Evolutionary conservation across 805 yeast species (phyloP), one percentile per base, ranked within the genome.

Genomic region (Starmerella sp.): DNA sequence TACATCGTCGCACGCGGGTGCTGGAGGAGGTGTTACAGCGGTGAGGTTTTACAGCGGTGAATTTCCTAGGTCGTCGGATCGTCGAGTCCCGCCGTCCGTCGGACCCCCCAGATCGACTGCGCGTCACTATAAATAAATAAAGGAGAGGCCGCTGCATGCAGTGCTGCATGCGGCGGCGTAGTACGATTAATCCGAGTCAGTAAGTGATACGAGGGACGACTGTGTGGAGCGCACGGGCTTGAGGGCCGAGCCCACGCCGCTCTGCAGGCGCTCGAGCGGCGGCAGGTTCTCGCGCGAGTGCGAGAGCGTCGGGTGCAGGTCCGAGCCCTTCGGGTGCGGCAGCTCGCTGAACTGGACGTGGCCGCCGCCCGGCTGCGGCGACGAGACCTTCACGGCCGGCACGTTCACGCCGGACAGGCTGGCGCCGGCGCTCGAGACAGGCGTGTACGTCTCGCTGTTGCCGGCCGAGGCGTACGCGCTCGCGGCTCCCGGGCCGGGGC

Each of bases 1-100:
- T 86, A 2, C 95, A 88, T 67, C 84, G 83, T 59, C 81, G 82
- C 51, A 68, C 89, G 17, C 69, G 95, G 48, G 80, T 86, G 1
- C 67, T 88, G 45, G 96, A 57, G 45, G 47, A 29, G 28, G 47
- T 43, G 6, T 22, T 43, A 7, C 10, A 14, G 38, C 38, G n/a
- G 14, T 10, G 15, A 14, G 15, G 22, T 22, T 22, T 22, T 22
- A 32, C 4, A 32, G 43, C 43, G 43, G 29, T 39, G 11, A 37
- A 15, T 22, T 3, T 3, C 22, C 22, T 3, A 2, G 22, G 22
- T 22, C 22, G 22, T 22, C 22, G 22, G 22, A 22, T 22, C 22
- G 22, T 22, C 22, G 22, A 3, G 3, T 22, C 22, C 22, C 22
- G 22, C 22, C 22, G 22, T n/a, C n/a, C n/a, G 22, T 22, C 22